Conservation (phyloP, 1,284 basidiomycete species). For the Thecaphora thlaspeos region DNA sequence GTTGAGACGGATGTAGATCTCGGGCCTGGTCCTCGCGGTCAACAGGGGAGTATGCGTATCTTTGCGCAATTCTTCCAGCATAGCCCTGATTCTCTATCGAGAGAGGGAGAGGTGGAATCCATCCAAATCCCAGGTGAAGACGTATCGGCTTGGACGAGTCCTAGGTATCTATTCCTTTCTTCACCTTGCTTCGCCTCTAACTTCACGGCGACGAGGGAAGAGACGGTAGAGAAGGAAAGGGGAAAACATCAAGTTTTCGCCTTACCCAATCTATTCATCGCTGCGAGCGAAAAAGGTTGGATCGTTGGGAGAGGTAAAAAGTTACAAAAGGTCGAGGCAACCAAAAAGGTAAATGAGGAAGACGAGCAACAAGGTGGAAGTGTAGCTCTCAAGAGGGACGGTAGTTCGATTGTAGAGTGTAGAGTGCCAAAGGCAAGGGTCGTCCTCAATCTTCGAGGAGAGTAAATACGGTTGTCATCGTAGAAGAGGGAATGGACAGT, state of each 20-base stretch:
- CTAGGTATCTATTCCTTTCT: slow-evolving; percentile 37
- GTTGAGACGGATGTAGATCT: slow-evolving; percentile 69
- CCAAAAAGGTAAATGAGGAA: too few species aligned
- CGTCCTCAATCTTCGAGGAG: too few species aligned
- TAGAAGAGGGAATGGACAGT: too few species aligned
- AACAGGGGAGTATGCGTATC: slow-evolving; percentile 49
- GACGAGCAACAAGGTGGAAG: too few species aligned
- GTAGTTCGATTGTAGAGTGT: too few species aligned
- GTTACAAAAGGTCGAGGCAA: neutral
- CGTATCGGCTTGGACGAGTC: slow-evolving; percentile 33
- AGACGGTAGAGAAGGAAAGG: neutral
- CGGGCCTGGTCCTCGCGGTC: slow-evolving; percentile 64
- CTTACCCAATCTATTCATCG: slow-evolving; percentile 39
- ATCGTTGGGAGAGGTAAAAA: slow-evolving; percentile 27
- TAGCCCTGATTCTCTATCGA: slow-evolving; percentile 10
- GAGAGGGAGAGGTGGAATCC: slow-evolving; percentile 11
- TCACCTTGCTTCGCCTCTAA: slow-evolving; percentile 12
- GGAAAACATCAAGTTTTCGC: slow-evolving; percentile 35
- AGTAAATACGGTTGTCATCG: too few species aligned
- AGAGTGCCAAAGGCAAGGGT: too few species aligned
- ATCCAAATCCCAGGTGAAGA: slow-evolving; percentile 41
- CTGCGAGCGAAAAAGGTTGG: slow-evolving; percentile 39
- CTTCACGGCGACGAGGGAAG: slow-evolving; percentile 1
- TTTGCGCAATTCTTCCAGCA: slow-evolving; percentile 35
- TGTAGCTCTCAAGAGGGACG: too few species aligned